Evolutionary conservation across 2,329 filamentous ascomycete species (phyloP), one percentile per base, ranked within the genome.

Genomic region (Aspergillus aculeatus): DNA sequence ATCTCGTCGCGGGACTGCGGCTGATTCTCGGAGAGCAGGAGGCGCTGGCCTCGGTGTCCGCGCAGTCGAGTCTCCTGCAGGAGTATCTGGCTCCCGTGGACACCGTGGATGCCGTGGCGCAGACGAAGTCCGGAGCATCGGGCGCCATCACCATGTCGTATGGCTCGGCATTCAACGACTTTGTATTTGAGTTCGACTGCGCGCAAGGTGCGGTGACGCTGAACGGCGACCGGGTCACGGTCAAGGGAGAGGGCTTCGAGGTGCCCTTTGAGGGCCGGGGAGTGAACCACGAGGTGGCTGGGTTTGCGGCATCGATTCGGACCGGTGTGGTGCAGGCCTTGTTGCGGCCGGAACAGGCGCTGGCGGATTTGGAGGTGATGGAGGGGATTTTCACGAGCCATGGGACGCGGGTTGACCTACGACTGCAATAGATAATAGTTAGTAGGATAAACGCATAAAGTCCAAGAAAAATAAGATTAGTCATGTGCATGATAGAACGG

Each of bases 21-120:
- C 63, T 82, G 47, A 67, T 86, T 58, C 71, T 86, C 4, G 75
- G 81, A 47, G 60, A 72, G 1, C 68, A 77, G 5, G 77, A 81
- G 49, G 74, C 76, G 1, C 70, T 80, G 41, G 73, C 76, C 3
- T 74, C 71, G 23, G 67, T 83, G 2, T 80, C 79, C 10, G 83
- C 83, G 1, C 82, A 81, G 48, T 81, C 81, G 0, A 73, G 75
- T 21, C 80, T 81, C 63, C 69, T 83, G 51, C 78, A 83, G 62
- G 63, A 77, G 26, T 79, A 85, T 68, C 73, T 87, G 1, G 79
- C 82, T 0, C 84, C 84, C 0, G 74, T 85, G 1, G 84, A 87
- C 64, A 86, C 84, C 0, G 72, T 86, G 5, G 80, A 86, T 66
- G 82, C 83, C 1, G 79, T 78, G 0, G 67, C 81, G 24, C 78